A percentile compares a stretch with the other conserved stretches of the same genome.
These are phyloP conservation scores for Penicillium simplicissimum DNA, from an alignment of 495 filamentous ascomycete genomes.

Conservation along the genomic window DNA sequence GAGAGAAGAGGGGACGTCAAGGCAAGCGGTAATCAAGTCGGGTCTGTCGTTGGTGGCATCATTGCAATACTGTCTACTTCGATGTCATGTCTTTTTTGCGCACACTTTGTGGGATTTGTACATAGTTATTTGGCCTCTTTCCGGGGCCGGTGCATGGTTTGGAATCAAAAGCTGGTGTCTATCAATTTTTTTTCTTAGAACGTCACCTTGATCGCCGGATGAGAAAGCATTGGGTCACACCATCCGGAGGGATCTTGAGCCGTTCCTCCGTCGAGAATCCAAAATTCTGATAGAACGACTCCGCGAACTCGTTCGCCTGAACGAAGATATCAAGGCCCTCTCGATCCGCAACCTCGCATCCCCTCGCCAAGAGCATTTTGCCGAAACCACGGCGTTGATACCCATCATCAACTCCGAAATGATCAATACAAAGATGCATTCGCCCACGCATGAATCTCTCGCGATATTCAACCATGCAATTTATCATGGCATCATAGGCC, in stretches of 20 bases:
- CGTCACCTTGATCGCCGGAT: neutral
- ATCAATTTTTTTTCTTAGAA: neutral
- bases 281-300: neutral
- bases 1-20: conserved; percentile 70
- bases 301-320: neutral
- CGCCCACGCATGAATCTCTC: neutral
- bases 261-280: neutral
- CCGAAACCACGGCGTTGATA: neutral
- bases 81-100: conserved; percentile 19
- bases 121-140: conserved; percentile 23
- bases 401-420: neutral
- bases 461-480: neutral
- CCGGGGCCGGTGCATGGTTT: conserved; percentile 26
- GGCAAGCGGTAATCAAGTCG: conserved; percentile 52
- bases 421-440: neutral
- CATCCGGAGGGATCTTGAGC: neutral
- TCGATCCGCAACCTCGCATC: neutral
- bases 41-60: neutral
- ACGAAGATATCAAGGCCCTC: neutral
- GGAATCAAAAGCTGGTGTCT: conserved; percentile 30
- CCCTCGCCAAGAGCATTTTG: neutral
- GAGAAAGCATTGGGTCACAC: neutral
- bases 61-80: conserved; percentile 4
- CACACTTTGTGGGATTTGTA: conserved; percentile 24
- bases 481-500: neutral